Evolutionary conservation across 805 yeast genomes (phyloP), one percentile per base, ranked within the genome.

Genomic region (Wickerhamiella vanderwaltii): DNA sequence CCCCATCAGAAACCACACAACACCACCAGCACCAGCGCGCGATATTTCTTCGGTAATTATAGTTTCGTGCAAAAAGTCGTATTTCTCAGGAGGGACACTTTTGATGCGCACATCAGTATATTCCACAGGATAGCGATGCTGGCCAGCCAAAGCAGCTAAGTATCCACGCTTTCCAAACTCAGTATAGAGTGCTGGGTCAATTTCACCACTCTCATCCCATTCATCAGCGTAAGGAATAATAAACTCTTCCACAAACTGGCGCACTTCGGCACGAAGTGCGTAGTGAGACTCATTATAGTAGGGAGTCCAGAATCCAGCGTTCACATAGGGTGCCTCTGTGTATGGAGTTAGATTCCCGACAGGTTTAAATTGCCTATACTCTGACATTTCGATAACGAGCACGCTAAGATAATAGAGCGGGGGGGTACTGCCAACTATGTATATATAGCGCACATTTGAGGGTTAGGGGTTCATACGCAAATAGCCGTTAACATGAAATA

Each of bases 11-110:
- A 57, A 54, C 69, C 69, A 65, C 29, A 59, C 51, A 12, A 65
- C 50, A 25, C 67, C 66, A 22, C 68, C 67, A 9, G 68, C 60
- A 4, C 68, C 69, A 20, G 59, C 54, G 20, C 69, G 55, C 45
- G 62, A 50, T 29, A 64, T 31, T 56, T 64, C 69, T 43, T 64
- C 69, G 18, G 52, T 49, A 24, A 64, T 51, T 35, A 63, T 49
- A 29, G 50, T 42, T 45, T 60, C 66, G 45, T 60, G 65, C 54
- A 64, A 65, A 28, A 54, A 53, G 48, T 64, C 68, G 13, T 19
- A 37, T 20, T 37, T 29, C 33, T 64, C 69, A n/a, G 58, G 54
- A 22, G 68, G 58, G 12, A 65, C 69, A 22, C 54, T 47, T 46
- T 57, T 59, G 44, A 59, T 52, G 23, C 63, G 53, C 24, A 54